Evolutionary conservation across 2,329 filamentous ascomycete genomes (phyloP).

Genomic region (Grosmannia serpens): DNA sequence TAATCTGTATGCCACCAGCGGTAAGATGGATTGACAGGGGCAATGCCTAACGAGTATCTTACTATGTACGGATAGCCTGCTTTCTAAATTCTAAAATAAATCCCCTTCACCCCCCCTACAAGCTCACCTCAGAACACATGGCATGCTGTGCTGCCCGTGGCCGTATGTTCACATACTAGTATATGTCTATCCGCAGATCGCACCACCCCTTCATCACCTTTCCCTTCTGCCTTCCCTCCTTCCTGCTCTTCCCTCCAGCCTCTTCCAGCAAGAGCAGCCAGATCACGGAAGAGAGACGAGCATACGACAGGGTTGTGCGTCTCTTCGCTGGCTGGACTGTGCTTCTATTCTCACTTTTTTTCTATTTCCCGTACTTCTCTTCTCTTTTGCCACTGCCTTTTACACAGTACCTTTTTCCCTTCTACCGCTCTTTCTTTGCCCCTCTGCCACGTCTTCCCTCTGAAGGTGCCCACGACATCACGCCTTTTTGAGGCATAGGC

Average conservation of each 20-base stretch:
- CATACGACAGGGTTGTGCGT: neutral
- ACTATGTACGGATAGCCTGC: neutral
- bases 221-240: neutral
- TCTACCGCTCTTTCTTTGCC: neutral
- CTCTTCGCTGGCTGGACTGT: neutral
- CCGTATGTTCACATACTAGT: neutral
- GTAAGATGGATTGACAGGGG: neutral
- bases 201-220: neutral
- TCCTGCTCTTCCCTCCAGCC: neutral
- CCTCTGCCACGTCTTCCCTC: neutral
- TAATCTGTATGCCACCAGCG: neutral
- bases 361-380: neutral
- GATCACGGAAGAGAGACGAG: neutral
- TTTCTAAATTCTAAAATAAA: neutral
- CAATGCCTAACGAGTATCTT: neutral
- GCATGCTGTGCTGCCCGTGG: neutral
- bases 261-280: neutral
- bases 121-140: neutral
- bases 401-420: neutral
- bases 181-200: neutral
- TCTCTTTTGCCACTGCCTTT: neutral
- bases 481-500: neutral
- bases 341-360: neutral
- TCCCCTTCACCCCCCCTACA: neutral
- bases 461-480: neutral